phyloP scores from a whole-genome alignment of 2,329 filamentous ascomycete genomes.

The Verticillium albo-atrum region DNA sequence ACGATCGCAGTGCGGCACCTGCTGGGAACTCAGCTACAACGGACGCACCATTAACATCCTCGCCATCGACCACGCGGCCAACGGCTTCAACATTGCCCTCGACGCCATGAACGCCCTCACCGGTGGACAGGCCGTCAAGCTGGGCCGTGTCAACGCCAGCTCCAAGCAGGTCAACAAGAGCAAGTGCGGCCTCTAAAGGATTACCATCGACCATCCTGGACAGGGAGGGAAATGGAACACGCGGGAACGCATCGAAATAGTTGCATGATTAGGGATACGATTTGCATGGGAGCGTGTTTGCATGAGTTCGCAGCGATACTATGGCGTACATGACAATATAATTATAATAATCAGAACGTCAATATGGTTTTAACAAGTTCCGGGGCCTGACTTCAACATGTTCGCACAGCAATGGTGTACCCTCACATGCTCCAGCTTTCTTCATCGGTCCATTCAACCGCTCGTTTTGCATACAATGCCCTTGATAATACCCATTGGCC shows the following conservation, averaged over 20 bases:
- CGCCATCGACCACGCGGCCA: conserved; percentile 47
- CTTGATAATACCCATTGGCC: background rate
- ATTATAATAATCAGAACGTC: no score
- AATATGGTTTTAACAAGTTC: no score
- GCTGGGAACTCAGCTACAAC: conserved; percentile 52
- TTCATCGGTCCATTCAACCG: no score
- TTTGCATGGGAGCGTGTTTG: background rate
- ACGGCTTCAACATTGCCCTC: conserved; percentile 53
- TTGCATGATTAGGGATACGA: background rate
- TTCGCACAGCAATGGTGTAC: no score
- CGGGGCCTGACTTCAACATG: no score
- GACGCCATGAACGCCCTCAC: conserved; percentile 53
- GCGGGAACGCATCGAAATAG: background rate
- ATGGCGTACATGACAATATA: no score
- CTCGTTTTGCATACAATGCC: no score
- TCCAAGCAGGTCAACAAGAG: conserved; percentile 36
- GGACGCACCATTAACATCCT: conserved; percentile 49
- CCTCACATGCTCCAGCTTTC: no score
- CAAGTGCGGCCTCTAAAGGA: conserved; percentile 36
- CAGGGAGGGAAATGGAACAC: background rate
- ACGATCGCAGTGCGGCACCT: conserved; percentile 48
- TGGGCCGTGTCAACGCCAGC: conserved; percentile 49
- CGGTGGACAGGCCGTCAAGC: conserved; percentile 38
- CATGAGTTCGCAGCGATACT: no score
- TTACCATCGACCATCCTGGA: no score